A percentile compares a stretch with the other conserved stretches of the same genome.
phyloP scores from a whole-genome alignment of 441 rosid species.

The Croton setiger region DNA sequence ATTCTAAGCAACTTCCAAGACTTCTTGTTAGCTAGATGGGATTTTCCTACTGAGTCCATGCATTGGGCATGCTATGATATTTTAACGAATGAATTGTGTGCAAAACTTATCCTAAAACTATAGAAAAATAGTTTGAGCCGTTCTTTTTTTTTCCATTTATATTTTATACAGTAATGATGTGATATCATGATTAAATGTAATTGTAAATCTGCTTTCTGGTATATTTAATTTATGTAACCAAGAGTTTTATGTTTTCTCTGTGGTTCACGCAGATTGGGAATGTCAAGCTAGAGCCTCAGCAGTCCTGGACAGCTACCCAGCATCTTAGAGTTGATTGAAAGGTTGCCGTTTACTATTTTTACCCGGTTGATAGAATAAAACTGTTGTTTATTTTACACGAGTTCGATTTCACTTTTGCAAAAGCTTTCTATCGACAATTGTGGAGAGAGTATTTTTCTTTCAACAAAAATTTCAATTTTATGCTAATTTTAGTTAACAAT shows the following conservation, averaged over 20 bases:
- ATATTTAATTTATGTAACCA: background rate
- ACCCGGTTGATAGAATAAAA: conserved; percentile 7
- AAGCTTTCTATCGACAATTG: conserved; percentile 16
- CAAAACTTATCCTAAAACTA: background rate
- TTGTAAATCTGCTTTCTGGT: background rate
- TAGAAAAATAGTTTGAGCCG: conserved; percentile 5
- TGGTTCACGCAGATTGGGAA: conserved; percentile 55
- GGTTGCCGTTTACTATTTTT: conserved; percentile 14
- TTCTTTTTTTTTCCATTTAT: background rate
- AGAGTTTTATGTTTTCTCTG: conserved; percentile 13
- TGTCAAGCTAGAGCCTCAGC: conserved; percentile 70
- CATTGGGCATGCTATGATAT: background rate
- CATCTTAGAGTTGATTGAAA: conserved; percentile 50
- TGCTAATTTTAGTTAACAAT: background rate
- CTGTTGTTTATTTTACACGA: background rate
- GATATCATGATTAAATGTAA: conserved; percentile 5
- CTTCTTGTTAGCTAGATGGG: conserved; percentile 1
- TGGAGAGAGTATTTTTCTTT: background rate
- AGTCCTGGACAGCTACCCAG: conserved; percentile 86
- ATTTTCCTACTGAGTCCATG: conserved; percentile 13
- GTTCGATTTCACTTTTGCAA: background rate
- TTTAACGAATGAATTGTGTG: conserved; percentile 7
- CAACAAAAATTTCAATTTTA: conserved; percentile 8
- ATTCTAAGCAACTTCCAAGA: conserved; percentile 3
- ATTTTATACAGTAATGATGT: background rate